Evolutionary conservation across 768 basidiomycete genomes (phyloP).

Genomic region (Xanthoconium purpureum): DNA sequence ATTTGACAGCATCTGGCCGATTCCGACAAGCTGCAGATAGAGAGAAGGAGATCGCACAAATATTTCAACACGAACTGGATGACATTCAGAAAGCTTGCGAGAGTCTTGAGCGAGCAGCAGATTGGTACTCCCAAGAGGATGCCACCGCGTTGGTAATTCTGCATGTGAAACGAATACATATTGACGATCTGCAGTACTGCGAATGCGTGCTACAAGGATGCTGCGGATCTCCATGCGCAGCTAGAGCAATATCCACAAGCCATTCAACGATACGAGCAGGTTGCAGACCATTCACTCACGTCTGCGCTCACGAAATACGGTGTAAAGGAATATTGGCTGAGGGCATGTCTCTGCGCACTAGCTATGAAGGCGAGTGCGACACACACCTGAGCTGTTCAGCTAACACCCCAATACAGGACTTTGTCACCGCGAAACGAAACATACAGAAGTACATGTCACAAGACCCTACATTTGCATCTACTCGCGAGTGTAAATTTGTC

Average conservation of each 20-base stretch:
- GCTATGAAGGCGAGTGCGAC: slow-evolving; percentile 72
- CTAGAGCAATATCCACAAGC: slow-evolving; percentile 82
- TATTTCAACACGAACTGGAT: slow-evolving; percentile 78
- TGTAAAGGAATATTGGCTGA: slow-evolving; percentile 97
- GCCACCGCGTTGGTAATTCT: slow-evolving; percentile 75
- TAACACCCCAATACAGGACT: slow-evolving; percentile 53
- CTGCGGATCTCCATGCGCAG: slow-evolving; percentile 91
- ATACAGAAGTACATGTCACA: slow-evolving; percentile 72
- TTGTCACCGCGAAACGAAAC: slow-evolving; percentile 78
- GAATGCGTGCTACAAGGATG: slow-evolving; percentile 93
- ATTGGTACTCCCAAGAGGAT: slow-evolving; percentile 98
- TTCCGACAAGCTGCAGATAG: slow-evolving; percentile 98
- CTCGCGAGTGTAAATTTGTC: slow-evolving; percentile 90
- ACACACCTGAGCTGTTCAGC: background rate
- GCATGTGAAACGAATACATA: background rate
- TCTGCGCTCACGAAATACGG: slow-evolving; percentile 94
- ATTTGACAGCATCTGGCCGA: slow-evolving; percentile 79
- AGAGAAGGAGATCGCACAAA: slow-evolving; percentile 95
- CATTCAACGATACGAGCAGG: slow-evolving; percentile 85
- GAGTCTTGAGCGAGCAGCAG: slow-evolving; percentile 86
- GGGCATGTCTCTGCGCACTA: slow-evolving; percentile 81
- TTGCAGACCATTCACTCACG: slow-evolving; percentile 77
- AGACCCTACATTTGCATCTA: slow-evolving; percentile 82
- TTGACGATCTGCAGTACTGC: slow-evolving; percentile 64
- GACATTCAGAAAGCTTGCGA: slow-evolving; percentile 87